Base-by-base conservation (phyloP, 257 asterid species). In the Rubia yunnanensis region DNA sequence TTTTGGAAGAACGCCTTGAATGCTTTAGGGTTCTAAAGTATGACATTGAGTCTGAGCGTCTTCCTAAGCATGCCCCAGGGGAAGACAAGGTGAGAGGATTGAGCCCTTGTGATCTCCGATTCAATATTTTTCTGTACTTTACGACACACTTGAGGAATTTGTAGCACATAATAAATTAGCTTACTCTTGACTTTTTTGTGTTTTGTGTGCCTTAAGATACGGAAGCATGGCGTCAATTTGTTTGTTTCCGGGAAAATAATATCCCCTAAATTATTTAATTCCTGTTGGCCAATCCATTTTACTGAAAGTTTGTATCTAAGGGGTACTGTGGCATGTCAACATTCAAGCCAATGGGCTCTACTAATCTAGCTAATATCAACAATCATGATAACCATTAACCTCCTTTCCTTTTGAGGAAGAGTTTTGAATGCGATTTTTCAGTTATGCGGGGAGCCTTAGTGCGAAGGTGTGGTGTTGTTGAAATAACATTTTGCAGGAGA, bases 41-140 rank as follows among this genome's bases (percentile, higher is more conserved):
- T 76, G 99, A 92, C 65, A 86, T 89, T 82, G 99, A 92, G 83
- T 81, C 97, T 1, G 99, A 92, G 81, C 95, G 96, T 61, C 96
- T 92, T 68, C 95, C 96, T 63, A 78, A 75, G 79, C 85, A 92
- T 22, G 78, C 88, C 59, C 89, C 82, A 78, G 97, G 83, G 67
- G 85, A 83, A 79, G 99, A 89, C 38, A 92, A 92, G 97, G 99
- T 92, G 59, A 28, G 34, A 9, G 35, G 34, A 34, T 60, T 34
- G 15, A 60, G 48, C 18, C 24, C 44, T 50, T 6, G 38, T 52
- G 9, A 17, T 70, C 53, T 54, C 34, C 30, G 20, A 36, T 65
- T 23, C 60, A n/a, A 20, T 50, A 9, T 31, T 15, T 30, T 57
- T 22, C 17, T 57, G 13, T 17, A 39, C 17, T 39, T 38, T 57